Conservation (phyloP, 345 rosid genomes). For the Kandelia obovata region DNA sequence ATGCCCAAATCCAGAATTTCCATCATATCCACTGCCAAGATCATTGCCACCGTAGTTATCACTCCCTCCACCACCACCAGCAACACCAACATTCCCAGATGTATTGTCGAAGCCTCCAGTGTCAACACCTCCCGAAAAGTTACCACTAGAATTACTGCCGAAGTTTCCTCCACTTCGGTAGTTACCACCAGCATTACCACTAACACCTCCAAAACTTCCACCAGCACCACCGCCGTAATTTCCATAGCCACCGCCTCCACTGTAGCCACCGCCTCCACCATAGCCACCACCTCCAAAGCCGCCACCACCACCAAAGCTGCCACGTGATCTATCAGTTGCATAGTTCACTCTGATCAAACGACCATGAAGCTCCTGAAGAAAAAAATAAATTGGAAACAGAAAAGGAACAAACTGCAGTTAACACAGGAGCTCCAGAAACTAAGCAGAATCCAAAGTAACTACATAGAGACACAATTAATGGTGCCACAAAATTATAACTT, state of each 20-base stretch:
- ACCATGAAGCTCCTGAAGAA: constrained; percentile 64
- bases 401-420: no score
- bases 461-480: neutral
- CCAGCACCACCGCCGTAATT: constrained; percentile 18
- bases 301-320: neutral
- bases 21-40: constrained; percentile 3
- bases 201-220: constrained; percentile 7
- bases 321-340: constrained; percentile 63
- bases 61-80: neutral
- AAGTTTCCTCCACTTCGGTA: neutral
- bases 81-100: constrained; percentile 7
- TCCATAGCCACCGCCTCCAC: constrained; percentile 24
- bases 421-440: neutral
- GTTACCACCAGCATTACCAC: neutral
- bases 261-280: constrained; percentile 10
- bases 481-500: neutral
- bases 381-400: neutral
- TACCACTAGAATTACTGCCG: neutral
- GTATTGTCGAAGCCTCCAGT: constrained; percentile 11
- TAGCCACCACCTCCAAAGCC: constrained; percentile 12
- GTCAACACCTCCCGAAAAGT: neutral
- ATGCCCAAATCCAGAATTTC: neutral
- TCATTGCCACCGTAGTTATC: constrained; percentile 22
- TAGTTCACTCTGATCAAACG: constrained; percentile 68
- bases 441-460: neutral